phyloP scores from a whole-genome alignment of 2,329 filamentous ascomycete species.

The Fusarium chlamydosporum region DNA sequence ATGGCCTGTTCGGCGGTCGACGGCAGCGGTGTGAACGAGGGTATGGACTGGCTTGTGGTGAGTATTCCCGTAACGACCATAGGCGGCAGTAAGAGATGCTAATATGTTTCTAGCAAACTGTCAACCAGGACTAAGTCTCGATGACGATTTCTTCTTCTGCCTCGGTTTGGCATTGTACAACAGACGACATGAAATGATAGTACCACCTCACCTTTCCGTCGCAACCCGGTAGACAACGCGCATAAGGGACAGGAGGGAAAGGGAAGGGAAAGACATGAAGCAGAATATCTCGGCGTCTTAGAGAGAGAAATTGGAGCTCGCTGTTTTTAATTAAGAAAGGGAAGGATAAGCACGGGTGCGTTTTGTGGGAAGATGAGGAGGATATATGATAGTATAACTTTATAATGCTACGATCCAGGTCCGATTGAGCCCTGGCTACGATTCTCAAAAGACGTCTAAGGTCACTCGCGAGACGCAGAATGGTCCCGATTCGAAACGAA shows the following conservation, averaged over 20 bases:
- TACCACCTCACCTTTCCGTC: constrained; percentile 48
- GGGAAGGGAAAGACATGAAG: constrained; percentile 30
- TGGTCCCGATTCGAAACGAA: background rate
- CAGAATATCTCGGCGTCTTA: constrained; percentile 42
- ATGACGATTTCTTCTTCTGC: constrained; percentile 40
- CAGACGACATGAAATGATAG: constrained; percentile 54
- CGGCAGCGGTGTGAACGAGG: constrained; percentile 92
- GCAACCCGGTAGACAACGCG: constrained; percentile 50
- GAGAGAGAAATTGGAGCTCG: constrained; percentile 28
- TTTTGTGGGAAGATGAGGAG: constrained; percentile 14
- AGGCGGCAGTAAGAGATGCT: constrained; percentile 5
- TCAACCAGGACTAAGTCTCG: constrained; percentile 53
- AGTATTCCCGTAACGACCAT: constrained; percentile 51
- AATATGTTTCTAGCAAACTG: constrained; percentile 54
- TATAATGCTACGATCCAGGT: constrained; percentile 48
- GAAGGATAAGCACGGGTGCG: constrained; percentile 17
- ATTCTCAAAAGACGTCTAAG: constrained; percentile 37
- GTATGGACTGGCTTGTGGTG: constrained; percentile 99
- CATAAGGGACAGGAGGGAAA: constrained; percentile 29
- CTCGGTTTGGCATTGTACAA: constrained; percentile 52
- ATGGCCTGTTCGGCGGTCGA: constrained; percentile 97
- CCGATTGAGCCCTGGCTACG: constrained; percentile 44
- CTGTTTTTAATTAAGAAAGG: constrained; percentile 16
- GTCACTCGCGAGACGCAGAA: background rate
- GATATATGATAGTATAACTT: constrained; percentile 48